These are phyloP conservation scores for Ustilago lituana DNA, from an alignment of 1,284 basidiomycete species.

Conservation along the genomic window DNA sequence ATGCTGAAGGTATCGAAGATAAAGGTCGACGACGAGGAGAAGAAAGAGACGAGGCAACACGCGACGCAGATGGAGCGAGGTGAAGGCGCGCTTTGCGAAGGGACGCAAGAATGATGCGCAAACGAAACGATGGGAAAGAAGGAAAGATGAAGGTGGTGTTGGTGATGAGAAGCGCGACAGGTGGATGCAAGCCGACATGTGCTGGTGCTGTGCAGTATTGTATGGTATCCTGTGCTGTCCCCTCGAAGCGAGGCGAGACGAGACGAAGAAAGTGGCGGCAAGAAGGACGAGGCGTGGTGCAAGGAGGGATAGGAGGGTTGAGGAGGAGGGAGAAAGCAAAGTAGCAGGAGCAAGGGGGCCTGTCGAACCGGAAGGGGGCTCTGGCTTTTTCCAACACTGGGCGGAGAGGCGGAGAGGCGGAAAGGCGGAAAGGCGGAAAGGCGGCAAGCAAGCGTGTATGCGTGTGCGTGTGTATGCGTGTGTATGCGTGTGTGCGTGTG, in stretches of 20 bases:
- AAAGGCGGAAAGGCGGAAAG: slow-evolving; percentile 3
- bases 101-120: no score
- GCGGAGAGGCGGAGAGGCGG: no score
- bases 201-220: no score
- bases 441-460: slow-evolving; percentile 12
- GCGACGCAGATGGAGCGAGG: slow-evolving; percentile 1
- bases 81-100: background rate
- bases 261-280: background rate
- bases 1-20: background rate
- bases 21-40: slow-evolving; percentile 1
- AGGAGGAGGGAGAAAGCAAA: background rate
- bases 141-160: background rate
- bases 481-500: slow-evolving; percentile 11
- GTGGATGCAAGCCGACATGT: background rate
- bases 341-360: background rate
- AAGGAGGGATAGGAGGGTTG: slow-evolving; percentile 8
- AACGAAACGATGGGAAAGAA: background rate
- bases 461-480: slow-evolving; percentile 11
- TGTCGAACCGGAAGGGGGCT: background rate
- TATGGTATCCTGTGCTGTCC: no score
- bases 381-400: background rate
- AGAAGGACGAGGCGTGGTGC: background rate
- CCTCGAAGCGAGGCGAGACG: background rate
- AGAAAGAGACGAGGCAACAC: background rate
- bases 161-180: slow-evolving; percentile 2